Conservation (phyloP, 2,329 filamentous ascomycete species). For the Claviceps cyperi region DNA sequence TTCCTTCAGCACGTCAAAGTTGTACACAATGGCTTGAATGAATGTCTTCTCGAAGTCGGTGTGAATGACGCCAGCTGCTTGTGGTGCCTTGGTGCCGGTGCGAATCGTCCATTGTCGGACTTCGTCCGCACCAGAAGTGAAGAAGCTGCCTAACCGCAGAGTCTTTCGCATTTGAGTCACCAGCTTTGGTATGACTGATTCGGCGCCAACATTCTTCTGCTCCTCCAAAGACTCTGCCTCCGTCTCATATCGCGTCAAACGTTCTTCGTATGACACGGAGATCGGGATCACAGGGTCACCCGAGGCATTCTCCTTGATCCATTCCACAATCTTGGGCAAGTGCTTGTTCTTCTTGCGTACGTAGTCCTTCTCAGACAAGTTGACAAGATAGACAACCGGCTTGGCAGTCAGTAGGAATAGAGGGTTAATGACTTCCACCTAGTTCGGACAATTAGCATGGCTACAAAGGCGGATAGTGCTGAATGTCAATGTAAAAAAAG, state of each 20-base stretch:
- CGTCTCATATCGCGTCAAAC: conserved; percentile 64
- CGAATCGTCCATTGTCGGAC: conserved; percentile 97
- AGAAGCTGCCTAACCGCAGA: conserved; percentile 85
- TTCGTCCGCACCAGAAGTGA: conserved; percentile 91
- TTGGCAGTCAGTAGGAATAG: conserved; percentile 91
- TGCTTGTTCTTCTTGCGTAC: conserved; percentile 99
- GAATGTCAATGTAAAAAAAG: conserved; percentile 4
- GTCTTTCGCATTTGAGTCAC: conserved; percentile 86
- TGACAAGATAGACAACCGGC: conserved; percentile 92
- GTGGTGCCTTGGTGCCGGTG: conserved; percentile 90
- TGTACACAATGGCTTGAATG: conserved; percentile 92
- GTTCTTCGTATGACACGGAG: conserved; percentile 86
- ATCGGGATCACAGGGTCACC: conserved; percentile 89
- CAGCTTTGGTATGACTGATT: conserved; percentile 83
- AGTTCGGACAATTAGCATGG: conserved; percentile 11
- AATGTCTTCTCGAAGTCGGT: conserved; percentile 99
- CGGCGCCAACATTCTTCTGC: conserved; percentile 74
- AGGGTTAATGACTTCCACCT: conserved; percentile 97
- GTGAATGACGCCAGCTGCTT: conserved; percentile 95
- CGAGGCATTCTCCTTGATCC: conserved; percentile 80
- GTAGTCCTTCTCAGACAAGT: conserved; percentile 93
- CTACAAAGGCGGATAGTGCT: neutral
- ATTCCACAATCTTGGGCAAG: conserved; percentile 81
- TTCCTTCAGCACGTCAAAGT: conserved; percentile 69
- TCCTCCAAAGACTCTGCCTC: conserved; percentile 70